A percentile compares a stretch with the other conserved stretches of the same genome.
Conservation (phyloP, 768 basidiomycete species). For the Filobasidium floriforme region DNA sequence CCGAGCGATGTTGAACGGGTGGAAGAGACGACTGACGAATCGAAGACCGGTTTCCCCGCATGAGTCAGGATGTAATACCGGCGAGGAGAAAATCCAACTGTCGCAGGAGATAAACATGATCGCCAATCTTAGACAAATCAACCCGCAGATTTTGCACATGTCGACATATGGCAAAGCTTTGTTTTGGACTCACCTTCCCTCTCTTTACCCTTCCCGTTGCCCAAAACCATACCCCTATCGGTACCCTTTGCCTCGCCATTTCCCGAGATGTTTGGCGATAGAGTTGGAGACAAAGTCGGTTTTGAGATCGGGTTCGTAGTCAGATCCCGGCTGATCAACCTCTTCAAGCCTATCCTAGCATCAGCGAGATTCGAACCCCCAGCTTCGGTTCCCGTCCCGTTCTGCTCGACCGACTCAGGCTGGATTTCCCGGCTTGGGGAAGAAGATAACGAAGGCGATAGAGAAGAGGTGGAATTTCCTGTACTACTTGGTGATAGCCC, state of each 20-base stretch:
- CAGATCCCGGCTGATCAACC: neutral
- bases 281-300: no score
- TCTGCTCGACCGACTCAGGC: no score
- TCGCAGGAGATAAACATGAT: neutral
- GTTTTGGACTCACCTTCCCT: neutral
- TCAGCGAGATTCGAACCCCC: neutral
- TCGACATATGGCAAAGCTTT: neutral
- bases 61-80: slow-evolving; percentile 89
- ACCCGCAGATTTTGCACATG: neutral
- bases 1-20: no score
- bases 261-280: no score
- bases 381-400: no score
- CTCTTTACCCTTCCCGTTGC: slow-evolving; percentile 1
- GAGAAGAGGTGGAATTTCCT: neutral
- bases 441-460: neutral
- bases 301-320: no score
- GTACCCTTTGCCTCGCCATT: neutral
- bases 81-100: slow-evolving; percentile 41
- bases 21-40: slow-evolving; percentile 58
- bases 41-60: slow-evolving; percentile 95
- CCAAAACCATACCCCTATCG: neutral
- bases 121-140: no score
- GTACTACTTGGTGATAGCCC: no score
- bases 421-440: neutral
- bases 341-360: neutral